Conservation (phyloP, 2,329 filamentous ascomycete genomes). For the Atkinsonella texensis region DNA sequence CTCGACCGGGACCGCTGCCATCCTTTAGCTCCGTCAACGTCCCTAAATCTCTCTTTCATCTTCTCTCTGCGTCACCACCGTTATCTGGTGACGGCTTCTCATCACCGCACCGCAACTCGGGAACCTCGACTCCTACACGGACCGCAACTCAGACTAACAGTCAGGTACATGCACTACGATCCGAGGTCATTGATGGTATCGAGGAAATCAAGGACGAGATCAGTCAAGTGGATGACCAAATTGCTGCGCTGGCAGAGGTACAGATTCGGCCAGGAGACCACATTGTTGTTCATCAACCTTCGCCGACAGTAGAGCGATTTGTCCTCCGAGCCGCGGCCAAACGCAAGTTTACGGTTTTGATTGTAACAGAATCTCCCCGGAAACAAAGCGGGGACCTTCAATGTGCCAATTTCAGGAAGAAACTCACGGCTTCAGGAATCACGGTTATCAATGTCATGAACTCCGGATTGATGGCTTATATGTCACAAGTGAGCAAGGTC, state of each 20-base stretch:
- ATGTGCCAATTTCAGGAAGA: slow-evolving; percentile 56
- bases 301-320: slow-evolving; percentile 79
- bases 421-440: slow-evolving; percentile 65
- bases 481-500: slow-evolving; percentile 92
- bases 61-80: slow-evolving; percentile 62
- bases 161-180: slow-evolving; percentile 59
- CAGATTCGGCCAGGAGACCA: slow-evolving; percentile 91
- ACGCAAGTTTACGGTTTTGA: slow-evolving; percentile 82
- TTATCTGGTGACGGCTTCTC: slow-evolving; percentile 23
- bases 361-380: slow-evolving; percentile 52
- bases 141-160: slow-evolving; percentile 26
- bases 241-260: slow-evolving; percentile 75
- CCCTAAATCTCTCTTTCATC: slow-evolving; percentile 73
- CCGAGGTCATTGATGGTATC: slow-evolving; percentile 88
- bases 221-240: slow-evolving; percentile 83
- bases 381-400: slow-evolving; percentile 24
- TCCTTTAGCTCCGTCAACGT: slow-evolving; percentile 53
- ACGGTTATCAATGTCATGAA: slow-evolving; percentile 77
- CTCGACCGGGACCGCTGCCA: slow-evolving; percentile 48
- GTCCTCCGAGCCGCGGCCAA: slow-evolving; percentile 77
- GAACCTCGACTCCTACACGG: slow-evolving; percentile 36
- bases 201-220: slow-evolving; percentile 95
- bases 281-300: slow-evolving; percentile 80
- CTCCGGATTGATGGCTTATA: slow-evolving; percentile 79
- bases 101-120: slow-evolving; percentile 37